Evolutionary conservation across 1,139 yeast genomes (phyloP), one percentile per base, ranked within the genome.

Genomic region (Yamadazyma trypodendri): DNA sequence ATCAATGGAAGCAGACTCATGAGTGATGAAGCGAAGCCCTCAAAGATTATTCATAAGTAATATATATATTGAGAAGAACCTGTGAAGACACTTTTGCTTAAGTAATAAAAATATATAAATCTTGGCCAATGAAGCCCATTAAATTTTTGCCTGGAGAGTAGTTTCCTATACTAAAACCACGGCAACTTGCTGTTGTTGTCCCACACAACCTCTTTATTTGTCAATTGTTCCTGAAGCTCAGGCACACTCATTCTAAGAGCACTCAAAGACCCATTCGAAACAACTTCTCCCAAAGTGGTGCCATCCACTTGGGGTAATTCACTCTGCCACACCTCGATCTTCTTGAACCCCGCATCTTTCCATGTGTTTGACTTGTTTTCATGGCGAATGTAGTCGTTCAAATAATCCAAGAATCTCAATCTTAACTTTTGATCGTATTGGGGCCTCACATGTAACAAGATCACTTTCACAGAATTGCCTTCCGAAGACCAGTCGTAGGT

Each of bases 121-220:
- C n/a, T n/a, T n/a, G n/a, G n/a, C n/a, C n/a, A n/a, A n/a, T n/a
- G n/a, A n/a, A n/a, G n/a, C n/a, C n/a, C n/a, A n/a, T n/a, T n/a
- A n/a, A n/a, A n/a, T n/a, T n/a, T n/a, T n/a, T n/a, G n/a, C n/a
- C n/a, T n/a, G n/a, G n/a, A n/a, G n/a, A n/a, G n/a, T n/a, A n/a
- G n/a, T n/a, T n/a, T n/a, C n/a, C n/a, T n/a, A n/a, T n/a, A 31
- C 15, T 51, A 72, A 44, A 69, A 71, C 77, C 77, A 72, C 4
- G 73, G 66, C 36, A 72, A 50, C 48, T 72, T 72, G 36, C 58
- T 65, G 45, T 72, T 72, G 30, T 63, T 63, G 44, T 65, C 76
- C 77, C 77, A 72, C 16, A 69, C 49, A 12, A 68, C 39, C 1
- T 60, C 49, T 2, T 63, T 68, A 7, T 40, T 39, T 30, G 43